Conservation (phyloP, 108 stramenopile genomes). For the Mediolabrus comicus region DNA sequence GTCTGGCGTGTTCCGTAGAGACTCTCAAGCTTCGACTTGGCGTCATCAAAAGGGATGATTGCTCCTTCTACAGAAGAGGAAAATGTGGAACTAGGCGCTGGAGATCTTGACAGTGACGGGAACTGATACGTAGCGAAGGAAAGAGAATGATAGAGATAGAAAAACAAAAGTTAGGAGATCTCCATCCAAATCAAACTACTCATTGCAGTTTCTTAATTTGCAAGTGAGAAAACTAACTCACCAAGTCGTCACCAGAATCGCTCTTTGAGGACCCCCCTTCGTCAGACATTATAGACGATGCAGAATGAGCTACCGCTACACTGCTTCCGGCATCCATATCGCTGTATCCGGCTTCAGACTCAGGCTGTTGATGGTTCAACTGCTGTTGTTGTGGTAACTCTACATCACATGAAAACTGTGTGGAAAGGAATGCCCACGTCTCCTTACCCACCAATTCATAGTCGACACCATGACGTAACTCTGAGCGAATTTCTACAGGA, state of each 20-base stretch:
- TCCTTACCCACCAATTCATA: neutral
- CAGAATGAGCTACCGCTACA: neutral
- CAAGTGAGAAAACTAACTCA: neutral
- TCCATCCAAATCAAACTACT: neutral
- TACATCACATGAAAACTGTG: neutral
- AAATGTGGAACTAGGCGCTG: neutral
- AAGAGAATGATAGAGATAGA: neutral
- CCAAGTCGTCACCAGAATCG: conserved; percentile 3
- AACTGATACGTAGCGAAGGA: neutral
- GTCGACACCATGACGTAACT: neutral
- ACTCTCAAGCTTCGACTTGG: neutral
- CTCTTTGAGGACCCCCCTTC: neutral
- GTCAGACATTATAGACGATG: neutral
- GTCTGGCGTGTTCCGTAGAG: neutral
- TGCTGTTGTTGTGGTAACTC: conserved; percentile 2
- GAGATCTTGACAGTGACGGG: neutral
- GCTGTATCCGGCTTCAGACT: too few species aligned
- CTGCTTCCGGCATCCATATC: neutral
- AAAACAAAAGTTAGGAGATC: neutral
- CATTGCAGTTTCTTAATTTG: neutral
- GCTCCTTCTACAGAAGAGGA: neutral
- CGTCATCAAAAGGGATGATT: neutral
- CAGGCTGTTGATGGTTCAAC: neutral
- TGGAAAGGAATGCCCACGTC: neutral
- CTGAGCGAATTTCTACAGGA: neutral